A percentile compares a stretch with the other conserved stretches of the same genome.
phyloP scores from a whole-genome alignment of 257 asterid genomes.

The Penstemon eatonii region DNA sequence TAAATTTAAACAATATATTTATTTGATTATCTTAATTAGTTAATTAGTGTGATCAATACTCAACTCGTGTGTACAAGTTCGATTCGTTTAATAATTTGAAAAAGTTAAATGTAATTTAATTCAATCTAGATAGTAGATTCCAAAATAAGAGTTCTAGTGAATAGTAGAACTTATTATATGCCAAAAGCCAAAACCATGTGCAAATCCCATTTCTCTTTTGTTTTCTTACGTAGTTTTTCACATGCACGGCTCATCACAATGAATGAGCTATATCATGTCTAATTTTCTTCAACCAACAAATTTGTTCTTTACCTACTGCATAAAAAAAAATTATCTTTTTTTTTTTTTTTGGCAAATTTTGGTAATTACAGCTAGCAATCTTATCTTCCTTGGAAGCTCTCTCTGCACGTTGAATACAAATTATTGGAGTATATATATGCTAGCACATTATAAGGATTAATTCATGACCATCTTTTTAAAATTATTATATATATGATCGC shows the following conservation, averaged over 20 bases:
- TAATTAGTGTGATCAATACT: no score
- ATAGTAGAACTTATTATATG: background rate
- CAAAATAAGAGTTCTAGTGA: background rate
- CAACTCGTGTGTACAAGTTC: no score
- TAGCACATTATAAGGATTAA: no score
- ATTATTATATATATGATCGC: no score
- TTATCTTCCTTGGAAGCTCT: conserved; percentile 13
- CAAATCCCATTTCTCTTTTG: conserved; percentile 17
- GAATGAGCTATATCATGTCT: background rate
- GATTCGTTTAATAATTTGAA: no score
- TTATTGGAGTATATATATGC: no score
- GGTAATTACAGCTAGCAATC: conserved; percentile 4
- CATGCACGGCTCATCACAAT: conserved; percentile 23
- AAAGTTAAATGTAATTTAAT: no score
- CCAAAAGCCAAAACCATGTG: conserved; percentile 21
- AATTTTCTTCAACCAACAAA: conserved; percentile 21
- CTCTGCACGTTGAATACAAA: background rate
- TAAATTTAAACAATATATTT: no score
- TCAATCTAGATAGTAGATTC: background rate
- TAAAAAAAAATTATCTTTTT: no score
- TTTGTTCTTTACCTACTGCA: no score
- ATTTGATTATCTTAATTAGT: no score
- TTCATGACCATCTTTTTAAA: no score
- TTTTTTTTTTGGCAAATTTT: background rate
- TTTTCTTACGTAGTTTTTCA: conserved; percentile 14